Base-by-base conservation (phyloP, 1,139 yeast species). In the Hansenula sp. region DNA sequence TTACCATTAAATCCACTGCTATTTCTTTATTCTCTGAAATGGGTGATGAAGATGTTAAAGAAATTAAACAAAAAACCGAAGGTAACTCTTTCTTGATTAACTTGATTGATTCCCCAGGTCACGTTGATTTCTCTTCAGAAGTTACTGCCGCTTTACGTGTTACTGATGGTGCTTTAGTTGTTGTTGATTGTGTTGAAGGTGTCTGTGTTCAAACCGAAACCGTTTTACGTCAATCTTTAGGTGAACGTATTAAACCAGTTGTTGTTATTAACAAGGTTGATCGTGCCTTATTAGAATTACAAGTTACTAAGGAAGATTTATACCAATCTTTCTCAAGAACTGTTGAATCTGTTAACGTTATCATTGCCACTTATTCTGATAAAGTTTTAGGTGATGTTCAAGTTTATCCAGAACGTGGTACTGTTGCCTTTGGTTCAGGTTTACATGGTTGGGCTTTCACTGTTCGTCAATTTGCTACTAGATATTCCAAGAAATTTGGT, bases 381-480 rank as follows among this genome's bases (percentile, higher is more conserved):
- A 79, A 81, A 75, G 74, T 81, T 55, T 75, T 91, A 59, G 99
- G 98, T 79, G 99, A 93, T 68, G 84, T 81, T 67, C 98, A 91
- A 81, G 99, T 93, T 61, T 91, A 84, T 96, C 99, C 99, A 75
- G 96, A 93, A 73, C 76, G 76, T 72, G 99, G 99, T 79, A 93
- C 98, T 74, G 97, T 93, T 70, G 99, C 99, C 60, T 93, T 93
- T 77, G 98, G 96, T 79, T 93, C 99, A 74, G 99, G 98, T 85
- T 82, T 93, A 70, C 99, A 93, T 84, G 99, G 99, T 76, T 93
- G 99, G 99, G 98, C 97, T 72, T 93, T 93, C 93, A 93, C 99
- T 66, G 85, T 93, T 70, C 90, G 99, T 78, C 99, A 93, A 81
- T 93, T 93, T 65, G 99, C 99, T 67, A 76, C 79, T 77, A 89